Base-by-base conservation (phyloP, 2,329 filamentous ascomycete species). In the Didymella pomorum region DNA sequence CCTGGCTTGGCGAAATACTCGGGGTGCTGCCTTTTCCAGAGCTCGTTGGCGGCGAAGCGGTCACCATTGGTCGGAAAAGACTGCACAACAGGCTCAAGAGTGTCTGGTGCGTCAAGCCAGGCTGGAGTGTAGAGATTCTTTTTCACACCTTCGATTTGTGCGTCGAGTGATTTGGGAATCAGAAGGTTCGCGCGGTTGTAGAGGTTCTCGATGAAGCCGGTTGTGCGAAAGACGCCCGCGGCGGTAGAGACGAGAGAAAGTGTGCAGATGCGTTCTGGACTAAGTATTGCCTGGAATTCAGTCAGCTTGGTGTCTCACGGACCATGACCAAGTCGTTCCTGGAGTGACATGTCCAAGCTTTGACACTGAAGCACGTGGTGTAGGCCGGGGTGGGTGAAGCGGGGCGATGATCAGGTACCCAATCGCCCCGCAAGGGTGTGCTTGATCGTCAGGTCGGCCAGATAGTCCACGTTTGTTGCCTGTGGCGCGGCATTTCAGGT, bases 41-140 rank as follows among this genome's bases (percentile, higher is more conserved):
- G 76, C 76, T 96, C 92, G 65, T 89, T 87, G 0, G 93, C 92
- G 25, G 90, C 88, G 71, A 93, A 94, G 5, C 93, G 88, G 79
- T 95, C 90, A 58, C 87, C 92, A 71, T 94, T 95, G 51, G 83
- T 91, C 4, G 84, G 84, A 74, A 95, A 96, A 9, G 75, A 77
- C 35, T 80, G 67, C 56, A 78, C 72, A 2, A 77, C 72, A 44
- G 67, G 73, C 48, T 81, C 78, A 14, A 73, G 64, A 0, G 64
- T 81, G 75, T 94, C 91, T 0, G 88, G 86, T 5, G 76, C 72
- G 23, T 76, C 69, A 8, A 95, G 84, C 83, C 87, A 96, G 14
- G 79, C 77, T 2, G 81, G 71, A 0, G 84, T 82, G 74, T 94
- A 96, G 52, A 94, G 80, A 63, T 87, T 86, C 12, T 76, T 77